These are phyloP conservation scores for Vigna mungo DNA, from an alignment of 306 rosid genomes.

Conservation along the genomic window DNA sequence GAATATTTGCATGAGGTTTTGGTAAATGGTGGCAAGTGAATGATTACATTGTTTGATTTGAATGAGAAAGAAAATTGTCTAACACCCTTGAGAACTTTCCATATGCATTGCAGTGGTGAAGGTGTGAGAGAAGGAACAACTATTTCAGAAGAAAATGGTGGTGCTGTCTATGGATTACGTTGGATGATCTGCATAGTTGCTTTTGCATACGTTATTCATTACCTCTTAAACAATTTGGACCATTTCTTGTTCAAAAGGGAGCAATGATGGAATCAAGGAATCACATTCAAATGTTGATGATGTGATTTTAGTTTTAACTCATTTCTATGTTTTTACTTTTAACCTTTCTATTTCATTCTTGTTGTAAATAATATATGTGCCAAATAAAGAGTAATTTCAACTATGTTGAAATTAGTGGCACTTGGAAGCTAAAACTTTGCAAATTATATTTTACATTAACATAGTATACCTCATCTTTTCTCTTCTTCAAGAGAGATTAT, in stretches of 20 bases:
- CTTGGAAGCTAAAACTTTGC: slow-evolving; percentile 19
- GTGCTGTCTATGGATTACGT: slow-evolving; percentile 36
- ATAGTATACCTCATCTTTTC: not conserved
- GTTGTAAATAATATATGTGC: slow-evolving; percentile 34
- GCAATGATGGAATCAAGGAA: slow-evolving; percentile 43
- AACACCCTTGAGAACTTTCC: not conserved
- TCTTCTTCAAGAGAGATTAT: not conserved
- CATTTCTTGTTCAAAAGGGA: slow-evolving; percentile 42
- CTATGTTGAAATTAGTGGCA: slow-evolving; percentile 30
- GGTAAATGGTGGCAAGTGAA: not conserved
- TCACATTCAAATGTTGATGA: slow-evolving; percentile 16
- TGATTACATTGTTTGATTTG: slow-evolving; percentile 7
- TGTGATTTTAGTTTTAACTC: slow-evolving; percentile 19
- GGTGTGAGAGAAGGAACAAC: slow-evolving; percentile 23
- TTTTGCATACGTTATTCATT: slow-evolving; percentile 44
- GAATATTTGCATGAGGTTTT: not conserved
- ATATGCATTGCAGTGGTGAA: slow-evolving; percentile 53
- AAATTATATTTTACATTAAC: not conserved
- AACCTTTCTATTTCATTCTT: slow-evolving; percentile 24
- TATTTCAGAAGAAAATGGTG: slow-evolving; percentile 14
- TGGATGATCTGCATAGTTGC: slow-evolving; percentile 54
- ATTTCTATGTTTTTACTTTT: not conserved
- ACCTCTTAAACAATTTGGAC: slow-evolving; percentile 41
- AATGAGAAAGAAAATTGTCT: not conserved
- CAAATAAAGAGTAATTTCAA: slow-evolving; percentile 39